Evolutionary conservation across 2,329 filamentous ascomycete genomes (phyloP), one percentile per base, ranked within the genome.

Genomic region (Pseudogymnoascus sp.): DNA sequence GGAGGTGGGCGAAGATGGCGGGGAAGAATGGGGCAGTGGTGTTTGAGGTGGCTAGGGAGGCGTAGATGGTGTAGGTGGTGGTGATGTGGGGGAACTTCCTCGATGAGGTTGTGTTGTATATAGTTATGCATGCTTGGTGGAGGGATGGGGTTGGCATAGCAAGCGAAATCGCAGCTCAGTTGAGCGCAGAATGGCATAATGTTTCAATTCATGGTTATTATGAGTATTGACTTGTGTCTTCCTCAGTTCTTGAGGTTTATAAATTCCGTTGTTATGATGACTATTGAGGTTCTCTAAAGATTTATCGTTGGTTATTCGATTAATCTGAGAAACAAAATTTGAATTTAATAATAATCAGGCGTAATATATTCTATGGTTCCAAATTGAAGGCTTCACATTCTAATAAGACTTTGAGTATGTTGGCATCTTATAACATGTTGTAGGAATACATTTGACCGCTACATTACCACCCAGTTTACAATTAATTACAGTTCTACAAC

Each of bases 1-100:
- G 92, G 3, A 81, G 89, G 65, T 97, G 92, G 92, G 87, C 87
- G 74, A 81, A 81, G 62, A 73, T 81, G 4, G 75, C 78, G 22
- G 90, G 86, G 3, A 87, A 86, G 66, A 97, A 96, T 71, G 90
- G 90, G 6, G 89, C 89, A n/a, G 83, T 94, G 22, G 82, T 97
- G 8, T 95, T 96, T 71, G 92, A 96, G 72, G 84, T 97, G 3
- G 47, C 47, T 54, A 54, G 47, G 28, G 47, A 33, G 14, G 7
- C n/a, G 16, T 54, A 54, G 47, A 20, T 2, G 8, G 6, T 1
- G 47, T 14, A 33, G 28, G n/a, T 20, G 28, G 9, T 30, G 14
- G 25, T 50, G 22, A 12, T 47, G 22, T 43, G 6, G 22, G 6
- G 9, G 9, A 54, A 20, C 47, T 18, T 30, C 47, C 47, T 50